A percentile compares a stretch with the other conserved stretches of the same genome.
Conservation (phyloP, 768 basidiomycete genomes). For the Glaciozyma antarctica region DNA sequence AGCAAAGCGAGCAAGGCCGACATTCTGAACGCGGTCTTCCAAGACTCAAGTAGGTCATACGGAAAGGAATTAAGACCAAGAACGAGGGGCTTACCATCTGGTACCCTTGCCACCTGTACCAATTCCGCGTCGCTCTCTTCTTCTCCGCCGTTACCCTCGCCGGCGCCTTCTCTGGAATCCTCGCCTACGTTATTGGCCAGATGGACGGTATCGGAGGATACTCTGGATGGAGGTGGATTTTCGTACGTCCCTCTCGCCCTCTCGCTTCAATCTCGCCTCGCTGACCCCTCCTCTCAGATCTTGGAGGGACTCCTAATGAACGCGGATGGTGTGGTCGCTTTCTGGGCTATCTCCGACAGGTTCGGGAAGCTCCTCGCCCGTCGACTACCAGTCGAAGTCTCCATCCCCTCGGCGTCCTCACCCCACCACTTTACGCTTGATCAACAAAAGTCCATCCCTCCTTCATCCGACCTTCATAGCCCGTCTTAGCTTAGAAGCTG, state of each 20-base stretch:
- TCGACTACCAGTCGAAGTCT: no score
- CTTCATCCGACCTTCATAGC: no score
- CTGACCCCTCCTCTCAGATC: constrained; percentile 26
- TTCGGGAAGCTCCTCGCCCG: no score
- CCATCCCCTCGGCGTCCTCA: no score
- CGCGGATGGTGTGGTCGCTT: constrained; percentile 18
- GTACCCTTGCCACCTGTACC: neutral
- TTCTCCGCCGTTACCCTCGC: constrained; percentile 21
- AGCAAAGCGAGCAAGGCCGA: no score
- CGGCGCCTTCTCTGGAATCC: constrained; percentile 25
- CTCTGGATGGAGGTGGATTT: constrained; percentile 18
- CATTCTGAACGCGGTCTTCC: no score
- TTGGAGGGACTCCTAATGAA: constrained; percentile 30
- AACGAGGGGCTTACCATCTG: neutral
- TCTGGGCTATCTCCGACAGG: constrained; percentile 18
- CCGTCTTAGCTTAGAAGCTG: no score
- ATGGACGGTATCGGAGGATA: constrained; percentile 31
- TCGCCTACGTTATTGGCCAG: constrained; percentile 31
- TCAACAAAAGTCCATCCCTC: no score
- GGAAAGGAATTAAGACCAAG: no score
- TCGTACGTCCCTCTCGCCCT: neutral
- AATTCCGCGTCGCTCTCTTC: neutral
- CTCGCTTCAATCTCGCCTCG: neutral
- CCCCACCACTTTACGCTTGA: no score
- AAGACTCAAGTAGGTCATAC: no score